These are phyloP conservation scores for Globisporangium polare DNA, from an alignment of 352 stramenopile genomes.

Conservation along the genomic window DNA sequence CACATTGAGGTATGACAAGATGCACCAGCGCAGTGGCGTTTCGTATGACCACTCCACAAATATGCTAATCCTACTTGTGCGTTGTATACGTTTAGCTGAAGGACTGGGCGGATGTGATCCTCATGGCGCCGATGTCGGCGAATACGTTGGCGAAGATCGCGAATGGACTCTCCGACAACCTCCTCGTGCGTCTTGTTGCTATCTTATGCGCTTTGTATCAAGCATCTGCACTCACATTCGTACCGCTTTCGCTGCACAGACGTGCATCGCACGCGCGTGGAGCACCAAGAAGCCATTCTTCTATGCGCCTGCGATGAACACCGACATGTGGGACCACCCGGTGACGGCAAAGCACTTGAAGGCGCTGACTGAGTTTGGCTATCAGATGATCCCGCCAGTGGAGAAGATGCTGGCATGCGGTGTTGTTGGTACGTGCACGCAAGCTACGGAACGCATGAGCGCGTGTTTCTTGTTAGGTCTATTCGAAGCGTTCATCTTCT, in stretches of 20 bases:
- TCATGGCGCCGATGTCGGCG: slow-evolving; percentile 87
- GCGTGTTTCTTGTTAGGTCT: background rate
- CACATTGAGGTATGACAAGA: slow-evolving; percentile 93
- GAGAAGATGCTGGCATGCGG: slow-evolving; percentile 94
- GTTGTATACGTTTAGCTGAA: slow-evolving; percentile 48
- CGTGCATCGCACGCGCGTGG: slow-evolving; percentile 92
- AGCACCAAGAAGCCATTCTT: slow-evolving; percentile 91
- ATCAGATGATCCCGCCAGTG: slow-evolving; percentile 84
- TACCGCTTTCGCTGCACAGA: slow-evolving; percentile 35
- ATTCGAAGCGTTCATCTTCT: background rate
- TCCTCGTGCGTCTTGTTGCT: slow-evolving; percentile 57
- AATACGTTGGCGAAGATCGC: slow-evolving; percentile 91
- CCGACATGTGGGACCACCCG: slow-evolving; percentile 96
- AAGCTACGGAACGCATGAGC: too few species aligned
- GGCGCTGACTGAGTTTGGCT: slow-evolving; percentile 55
- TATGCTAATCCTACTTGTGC: too few species aligned
- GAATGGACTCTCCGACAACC: slow-evolving; percentile 94
- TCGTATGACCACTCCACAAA: too few species aligned
- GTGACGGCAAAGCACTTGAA: slow-evolving; percentile 82
- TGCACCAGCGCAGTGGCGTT: too few species aligned
- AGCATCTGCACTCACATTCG: background rate
- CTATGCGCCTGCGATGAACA: slow-evolving; percentile 97
- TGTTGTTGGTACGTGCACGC: slow-evolving; percentile 66
- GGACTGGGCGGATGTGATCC: slow-evolving; percentile 93
- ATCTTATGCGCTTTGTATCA: background rate